These are phyloP conservation scores for Ambrosiella beaveri DNA, from an alignment of 2,329 filamentous ascomycete species.

Conservation along the genomic window DNA sequence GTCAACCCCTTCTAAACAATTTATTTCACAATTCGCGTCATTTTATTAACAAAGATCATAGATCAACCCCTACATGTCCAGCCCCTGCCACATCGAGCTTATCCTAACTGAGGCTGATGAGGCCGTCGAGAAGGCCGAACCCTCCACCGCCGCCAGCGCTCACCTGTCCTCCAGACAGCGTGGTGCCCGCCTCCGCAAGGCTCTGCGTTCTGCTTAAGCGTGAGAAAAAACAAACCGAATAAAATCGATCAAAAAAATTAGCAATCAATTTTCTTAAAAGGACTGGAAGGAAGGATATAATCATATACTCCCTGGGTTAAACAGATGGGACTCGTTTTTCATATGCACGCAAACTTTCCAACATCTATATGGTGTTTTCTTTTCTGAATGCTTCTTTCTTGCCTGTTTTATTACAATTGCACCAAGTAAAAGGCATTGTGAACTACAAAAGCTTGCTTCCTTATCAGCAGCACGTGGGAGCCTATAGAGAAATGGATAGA, in stretches of 20 bases:
- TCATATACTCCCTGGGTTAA: constrained; percentile 10
- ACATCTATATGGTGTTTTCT: neutral
- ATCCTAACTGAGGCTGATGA: constrained; percentile 98
- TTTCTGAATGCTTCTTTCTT: constrained; percentile 3
- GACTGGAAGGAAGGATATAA: constrained; percentile 1
- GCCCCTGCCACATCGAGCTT: constrained; percentile 99
- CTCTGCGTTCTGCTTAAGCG: constrained; percentile 46
- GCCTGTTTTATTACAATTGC: constrained; percentile 1
- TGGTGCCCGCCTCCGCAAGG: constrained; percentile 48
- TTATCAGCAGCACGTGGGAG: neutral
- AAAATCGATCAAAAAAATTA: constrained; percentile 21
- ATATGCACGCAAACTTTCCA: neutral
- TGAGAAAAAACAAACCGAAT: constrained; percentile 11
- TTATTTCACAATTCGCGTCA: neutral
- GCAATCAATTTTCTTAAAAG: constrained; percentile 15
- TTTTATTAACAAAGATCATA: constrained; percentile 21
- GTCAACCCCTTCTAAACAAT: constrained; percentile 25
- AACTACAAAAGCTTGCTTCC: constrained; percentile 2
- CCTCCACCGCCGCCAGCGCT: constrained; percentile 47
- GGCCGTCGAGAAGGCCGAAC: constrained; percentile 85
- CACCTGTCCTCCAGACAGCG: constrained; percentile 84
- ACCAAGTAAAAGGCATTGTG: constrained; percentile 5
- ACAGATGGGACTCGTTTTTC: constrained; percentile 12
- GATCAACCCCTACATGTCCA: constrained; percentile 99
- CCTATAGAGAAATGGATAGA: neutral